Evolutionary conservation across 2,329 filamentous ascomycete genomes (phyloP), one percentile per base, ranked within the genome.

Genomic region (Neospermospora avenae): DNA sequence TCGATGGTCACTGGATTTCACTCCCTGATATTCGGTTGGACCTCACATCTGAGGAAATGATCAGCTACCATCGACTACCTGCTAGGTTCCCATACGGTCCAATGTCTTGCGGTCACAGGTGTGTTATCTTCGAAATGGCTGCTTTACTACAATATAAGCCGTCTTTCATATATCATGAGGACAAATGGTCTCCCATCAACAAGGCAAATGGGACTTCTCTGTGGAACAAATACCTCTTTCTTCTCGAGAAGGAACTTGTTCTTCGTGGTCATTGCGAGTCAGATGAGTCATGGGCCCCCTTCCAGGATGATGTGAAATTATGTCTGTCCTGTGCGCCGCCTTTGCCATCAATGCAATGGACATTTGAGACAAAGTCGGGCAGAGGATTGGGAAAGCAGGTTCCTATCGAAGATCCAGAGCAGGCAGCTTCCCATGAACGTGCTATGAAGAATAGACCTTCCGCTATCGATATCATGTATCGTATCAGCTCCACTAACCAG

Each of bases 351-450:
- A 58, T 77, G 14, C 65, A 72, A 25, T 80, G 77, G 77, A 69
- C 65, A 6, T 39, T 55, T 6, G 35, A 59, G 1, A 57, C 39
- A 28, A 67, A 67, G 13, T 6, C 10, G 28, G 28, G 10, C 4
- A 35, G 18, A 22, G 44, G 31, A 11, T 39, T 22, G 10, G 67
- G 69, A 4, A 72, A 72, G 37, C 66, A 80, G 20, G 72, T 72
- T 14, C 75, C 80, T 0, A 79, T 78, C 52, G 84, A 85, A 66
- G 77, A 85, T 63, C 76, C 78, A 0, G 68, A 76, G 58, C 75
- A 78, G 61, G 81, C 82, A 31, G 78, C 77, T 1, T 59, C 69
- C 0, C 84, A 78, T 62, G 84, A 86, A 66, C 74, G 75, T 39
- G 73, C 74, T 1, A 68, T 83, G 11, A 85, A 85, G 65, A 69